phyloP scores from a whole-genome alignment of 345 rosid species.

The Eucalyptus albens region DNA sequence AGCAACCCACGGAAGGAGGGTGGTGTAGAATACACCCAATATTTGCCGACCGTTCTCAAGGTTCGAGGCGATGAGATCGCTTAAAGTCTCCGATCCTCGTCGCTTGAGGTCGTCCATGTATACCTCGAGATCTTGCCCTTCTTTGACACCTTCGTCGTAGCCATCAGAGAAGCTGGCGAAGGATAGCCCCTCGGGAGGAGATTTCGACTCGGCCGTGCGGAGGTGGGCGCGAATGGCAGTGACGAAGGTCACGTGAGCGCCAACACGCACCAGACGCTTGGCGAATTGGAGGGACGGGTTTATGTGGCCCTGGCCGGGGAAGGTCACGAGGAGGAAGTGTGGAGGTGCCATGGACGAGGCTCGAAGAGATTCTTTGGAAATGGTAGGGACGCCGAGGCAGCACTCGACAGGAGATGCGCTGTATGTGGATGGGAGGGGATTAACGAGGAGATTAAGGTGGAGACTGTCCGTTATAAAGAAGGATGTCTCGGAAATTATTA shows the following conservation, averaged over 20 bases:
- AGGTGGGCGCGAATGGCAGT: constrained; percentile 8
- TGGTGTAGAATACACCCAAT: constrained; percentile 26
- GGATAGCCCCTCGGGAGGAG: constrained; percentile 14
- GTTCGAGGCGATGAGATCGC: constrained; percentile 4
- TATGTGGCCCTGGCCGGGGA: constrained; percentile 50
- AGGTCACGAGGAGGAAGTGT: constrained; percentile 37
- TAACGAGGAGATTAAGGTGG: neutral
- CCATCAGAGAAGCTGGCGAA: constrained; percentile 37
- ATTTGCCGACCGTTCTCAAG: constrained; percentile 7
- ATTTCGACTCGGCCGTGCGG: constrained; percentile 29
- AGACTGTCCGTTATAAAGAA: neutral
- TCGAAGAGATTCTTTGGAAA: neutral
- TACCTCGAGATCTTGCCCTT: constrained; percentile 1
- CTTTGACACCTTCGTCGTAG: constrained; percentile 35
- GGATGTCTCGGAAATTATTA: neutral
- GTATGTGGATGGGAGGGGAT: neutral
- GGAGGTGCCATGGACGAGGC: neutral
- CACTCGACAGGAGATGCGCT: neutral
- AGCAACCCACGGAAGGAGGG: constrained; percentile 39
- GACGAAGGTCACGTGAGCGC: constrained; percentile 33
- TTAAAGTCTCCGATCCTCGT: neutral
- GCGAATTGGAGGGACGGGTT: constrained; percentile 56
- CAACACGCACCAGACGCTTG: constrained; percentile 34
- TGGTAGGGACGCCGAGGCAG: neutral
- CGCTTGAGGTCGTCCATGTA: constrained; percentile 6